Evolutionary conservation across 1,139 yeast genomes (phyloP), one percentile per base, ranked within the genome.

Genomic region (Geotrichum carabidarum): DNA sequence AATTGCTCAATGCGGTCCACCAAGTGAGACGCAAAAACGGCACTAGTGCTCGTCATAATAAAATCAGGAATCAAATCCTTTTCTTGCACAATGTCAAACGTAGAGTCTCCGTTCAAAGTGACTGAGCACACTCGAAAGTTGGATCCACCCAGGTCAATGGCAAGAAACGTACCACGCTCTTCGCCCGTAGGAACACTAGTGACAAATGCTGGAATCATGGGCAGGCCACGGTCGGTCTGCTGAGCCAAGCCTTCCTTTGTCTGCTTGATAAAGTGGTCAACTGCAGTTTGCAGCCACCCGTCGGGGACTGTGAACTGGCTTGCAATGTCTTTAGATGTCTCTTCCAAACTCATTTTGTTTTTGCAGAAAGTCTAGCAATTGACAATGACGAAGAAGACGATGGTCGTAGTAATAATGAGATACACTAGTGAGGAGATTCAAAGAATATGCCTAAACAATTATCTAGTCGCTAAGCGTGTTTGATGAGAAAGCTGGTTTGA

Each of bases 51-150:
- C n/a, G 78, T 76, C 86, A 88, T 82, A 62, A 86, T 72, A 50
- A 82, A 89, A 32, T 76, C 73, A 5, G 97, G 95, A 51, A 91
- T 84, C 58, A 82, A 82, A 60, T 77, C 78, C 70, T 90, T 90
- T 48, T 82, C 74, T 70, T 90, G 96, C 62, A 80, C 78, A 60
- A 89, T 74, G 41, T 75, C 75, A 69, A 83, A 88, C 18, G 90
- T 83, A 62, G 86, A 88, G 68, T 89, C 88, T 47, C 97, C 97
- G 52, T 81, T 77, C 62, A 91, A 77, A 38, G 78, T 68, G 48
- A 90, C 87, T 2, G 96, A 88, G 67, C 96, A 89, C 38, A 90
- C 95, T 65, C 97, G 77, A 70, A 91, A 84, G 68, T 89, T 86
- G 51, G 95, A 86, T 43, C 96, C 96, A 57, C 96, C 96, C 53